These are phyloP conservation scores for Rhodosporidiobolus sp. DNA, from an alignment of 768 basidiomycete species.

Conservation along the genomic window DNA sequence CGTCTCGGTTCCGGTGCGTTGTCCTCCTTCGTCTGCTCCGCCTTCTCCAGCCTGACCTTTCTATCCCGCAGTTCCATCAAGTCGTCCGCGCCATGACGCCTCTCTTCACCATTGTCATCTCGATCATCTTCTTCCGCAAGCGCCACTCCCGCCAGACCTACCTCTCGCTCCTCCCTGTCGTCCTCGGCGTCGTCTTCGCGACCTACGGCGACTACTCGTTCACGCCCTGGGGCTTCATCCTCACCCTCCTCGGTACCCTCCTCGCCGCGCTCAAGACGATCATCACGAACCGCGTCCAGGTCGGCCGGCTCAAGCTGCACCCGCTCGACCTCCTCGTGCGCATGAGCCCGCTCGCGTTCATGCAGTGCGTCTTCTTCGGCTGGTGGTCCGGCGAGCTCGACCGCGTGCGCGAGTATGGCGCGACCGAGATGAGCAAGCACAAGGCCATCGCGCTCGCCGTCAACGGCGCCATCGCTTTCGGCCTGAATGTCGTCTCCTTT, in stretches of 20 bases:
- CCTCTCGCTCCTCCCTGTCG: slow-evolving; percentile 74
- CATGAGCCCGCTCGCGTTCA: slow-evolving; percentile 86
- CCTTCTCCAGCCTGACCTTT: background rate
- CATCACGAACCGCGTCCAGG: slow-evolving; percentile 68
- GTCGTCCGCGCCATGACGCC: slow-evolving; percentile 90
- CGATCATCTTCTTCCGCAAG: slow-evolving; percentile 64
- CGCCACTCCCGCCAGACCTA: slow-evolving; percentile 63
- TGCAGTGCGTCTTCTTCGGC: slow-evolving; percentile 77
- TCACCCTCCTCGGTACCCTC: slow-evolving; percentile 85
- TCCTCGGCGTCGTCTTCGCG: slow-evolving; percentile 88
- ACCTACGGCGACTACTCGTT: slow-evolving; percentile 86
- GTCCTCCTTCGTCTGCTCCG: background rate
- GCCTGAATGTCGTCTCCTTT: slow-evolving; percentile 88
- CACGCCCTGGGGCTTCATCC: slow-evolving; percentile 73
- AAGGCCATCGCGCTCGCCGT: slow-evolving; percentile 60
- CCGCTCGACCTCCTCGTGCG: slow-evolving; percentile 83
- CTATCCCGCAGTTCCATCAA: slow-evolving; percentile 75
- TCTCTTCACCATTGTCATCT: slow-evolving; percentile 80
- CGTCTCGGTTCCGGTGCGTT: slow-evolving; percentile 45
- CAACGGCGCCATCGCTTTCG: slow-evolving; percentile 87
- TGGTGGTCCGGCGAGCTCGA: slow-evolving; percentile 75
- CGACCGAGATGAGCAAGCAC: slow-evolving; percentile 53
- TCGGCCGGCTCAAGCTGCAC: slow-evolving; percentile 55
- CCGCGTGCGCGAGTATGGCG: slow-evolving; percentile 57
- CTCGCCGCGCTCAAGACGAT: slow-evolving; percentile 93